Evolutionary conservation across 2,329 filamentous ascomycete species (phyloP).

Genomic region (Didymella keratinophila): DNA sequence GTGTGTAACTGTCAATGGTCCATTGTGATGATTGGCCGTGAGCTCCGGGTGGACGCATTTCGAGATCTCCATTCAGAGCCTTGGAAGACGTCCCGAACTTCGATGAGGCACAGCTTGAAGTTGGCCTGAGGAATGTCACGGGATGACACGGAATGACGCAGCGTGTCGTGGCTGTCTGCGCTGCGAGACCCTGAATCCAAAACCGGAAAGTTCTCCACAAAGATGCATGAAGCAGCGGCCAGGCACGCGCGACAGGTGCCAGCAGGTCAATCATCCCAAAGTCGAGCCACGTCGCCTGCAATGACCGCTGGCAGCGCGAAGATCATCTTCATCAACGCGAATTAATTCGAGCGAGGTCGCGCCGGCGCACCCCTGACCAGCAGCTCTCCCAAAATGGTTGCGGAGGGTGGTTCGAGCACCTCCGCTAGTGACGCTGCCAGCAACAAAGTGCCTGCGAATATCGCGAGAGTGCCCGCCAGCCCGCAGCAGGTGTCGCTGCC

Average conservation of each 20-base stretch:
- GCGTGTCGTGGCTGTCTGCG: background rate
- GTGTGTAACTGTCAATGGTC: background rate
- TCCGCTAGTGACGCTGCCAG: slow-evolving; percentile 14
- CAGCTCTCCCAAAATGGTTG: slow-evolving; percentile 16
- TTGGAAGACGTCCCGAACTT: background rate
- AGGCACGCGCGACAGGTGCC: slow-evolving; percentile 8
- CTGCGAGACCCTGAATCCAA: slow-evolving; percentile 9
- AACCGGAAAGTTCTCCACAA: slow-evolving; percentile 10
- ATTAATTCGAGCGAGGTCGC: slow-evolving; percentile 8
- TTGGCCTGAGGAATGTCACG: background rate
- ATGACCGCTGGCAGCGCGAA: slow-evolving; percentile 5
- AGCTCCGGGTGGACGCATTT: no score
- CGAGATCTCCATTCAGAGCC: background rate
- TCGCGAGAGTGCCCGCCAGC: slow-evolving; percentile 2
- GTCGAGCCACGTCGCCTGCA: background rate
- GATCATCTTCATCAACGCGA: background rate
- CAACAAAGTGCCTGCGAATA: slow-evolving; percentile 4
- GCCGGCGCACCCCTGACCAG: slow-evolving; percentile 9
- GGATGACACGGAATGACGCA: background rate
- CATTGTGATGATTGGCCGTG: background rate
- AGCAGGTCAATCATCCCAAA: background rate
- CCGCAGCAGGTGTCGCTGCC: slow-evolving; percentile 22
- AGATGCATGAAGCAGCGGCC: slow-evolving; percentile 2
- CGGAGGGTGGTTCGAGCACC: slow-evolving; percentile 16
- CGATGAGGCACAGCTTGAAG: background rate